These are phyloP conservation scores for Hyaloraphidium curvatum DNA, from an alignment of 192 early-diverging fungal genomes.

Conservation along the genomic window DNA sequence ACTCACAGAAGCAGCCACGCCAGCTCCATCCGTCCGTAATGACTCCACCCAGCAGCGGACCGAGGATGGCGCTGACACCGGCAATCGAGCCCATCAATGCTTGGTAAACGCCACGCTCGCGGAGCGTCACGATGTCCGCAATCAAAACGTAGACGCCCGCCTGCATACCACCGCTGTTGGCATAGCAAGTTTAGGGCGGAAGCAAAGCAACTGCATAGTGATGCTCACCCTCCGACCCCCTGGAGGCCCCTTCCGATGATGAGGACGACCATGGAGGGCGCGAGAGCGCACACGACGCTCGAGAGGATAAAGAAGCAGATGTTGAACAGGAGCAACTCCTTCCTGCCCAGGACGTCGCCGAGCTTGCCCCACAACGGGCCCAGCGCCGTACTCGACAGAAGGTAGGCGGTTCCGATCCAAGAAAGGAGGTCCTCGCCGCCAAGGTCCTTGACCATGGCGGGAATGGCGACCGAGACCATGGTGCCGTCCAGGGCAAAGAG, in stretches of 20 bases:
- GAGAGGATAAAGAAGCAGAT: slow-evolving; percentile 17
- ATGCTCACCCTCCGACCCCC: slow-evolving; percentile 28
- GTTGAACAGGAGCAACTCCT: slow-evolving; percentile 8
- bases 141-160: slow-evolving; percentile 26
- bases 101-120: slow-evolving; percentile 13
- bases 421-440: too few species aligned
- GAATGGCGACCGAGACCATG: too few species aligned
- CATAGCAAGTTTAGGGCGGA: too few species aligned
- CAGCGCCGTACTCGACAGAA: slow-evolving; percentile 15
- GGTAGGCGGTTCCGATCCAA: too few species aligned
- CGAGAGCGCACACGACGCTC: slow-evolving; percentile 19
- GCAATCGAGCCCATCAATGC: slow-evolving; percentile 26
- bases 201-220: too few species aligned
- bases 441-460: too few species aligned
- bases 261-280: slow-evolving; percentile 18
- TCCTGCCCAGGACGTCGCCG: slow-evolving; percentile 24
- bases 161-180: too few species aligned
- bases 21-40: slow-evolving; percentile 32
- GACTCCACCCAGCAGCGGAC: slow-evolving; percentile 35
- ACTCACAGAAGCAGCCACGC: slow-evolving; percentile 16
- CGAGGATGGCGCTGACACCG: slow-evolving; percentile 28
- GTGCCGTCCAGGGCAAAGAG: not conserved
- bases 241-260: slow-evolving; percentile 25
- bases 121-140: slow-evolving; percentile 12
- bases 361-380: slow-evolving; percentile 27